Conservation (phyloP, 345 rosid genomes). For the Boechera retrofracta region DNA sequence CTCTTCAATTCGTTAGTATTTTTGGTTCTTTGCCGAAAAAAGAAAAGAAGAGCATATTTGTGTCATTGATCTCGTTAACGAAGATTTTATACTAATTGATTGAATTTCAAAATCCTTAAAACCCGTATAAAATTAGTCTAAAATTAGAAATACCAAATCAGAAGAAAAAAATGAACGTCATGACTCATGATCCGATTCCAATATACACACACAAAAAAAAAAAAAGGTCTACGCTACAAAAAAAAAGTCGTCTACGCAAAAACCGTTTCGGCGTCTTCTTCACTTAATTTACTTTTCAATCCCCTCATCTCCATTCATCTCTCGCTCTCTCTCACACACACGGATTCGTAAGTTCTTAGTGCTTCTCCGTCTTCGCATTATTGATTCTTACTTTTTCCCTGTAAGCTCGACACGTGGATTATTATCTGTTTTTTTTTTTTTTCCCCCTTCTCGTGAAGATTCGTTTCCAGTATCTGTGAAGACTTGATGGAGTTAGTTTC, state of each 20-base stretch:
- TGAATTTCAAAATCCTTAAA: not conserved
- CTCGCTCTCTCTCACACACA: not conserved
- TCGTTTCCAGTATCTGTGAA: slow-evolving; percentile 1
- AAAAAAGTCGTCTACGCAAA: not conserved
- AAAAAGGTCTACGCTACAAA: slow-evolving; percentile 15
- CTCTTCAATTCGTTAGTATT: not conserved
- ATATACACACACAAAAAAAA: slow-evolving; percentile 2
- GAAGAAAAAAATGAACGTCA: not conserved
- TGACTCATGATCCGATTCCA: slow-evolving; percentile 10
- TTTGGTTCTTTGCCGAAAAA: not conserved
- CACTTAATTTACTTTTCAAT: slow-evolving; percentile 20
- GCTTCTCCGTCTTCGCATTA: slow-evolving; percentile 6
- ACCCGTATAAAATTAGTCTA: not conserved
- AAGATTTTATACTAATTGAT: too few relatives aligned
- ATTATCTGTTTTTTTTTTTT: not conserved
- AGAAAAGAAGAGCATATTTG: not conserved
- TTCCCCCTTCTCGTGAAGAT: slow-evolving; percentile 6
- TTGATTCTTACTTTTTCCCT: slow-evolving; percentile 12
- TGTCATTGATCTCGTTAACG: not conserved
- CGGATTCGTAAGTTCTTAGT: slow-evolving; percentile 24
- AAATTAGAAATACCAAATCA: not conserved
- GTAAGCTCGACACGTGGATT: slow-evolving; percentile 40
- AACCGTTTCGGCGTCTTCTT: slow-evolving; percentile 21
- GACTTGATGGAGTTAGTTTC: slow-evolving; percentile 15
- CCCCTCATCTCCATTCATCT: slow-evolving; percentile 23